Evolutionary conservation across 1,284 basidiomycete genomes (phyloP), one percentile per base, ranked within the genome.

Genomic region (Exsudoporus floridanus): DNA sequence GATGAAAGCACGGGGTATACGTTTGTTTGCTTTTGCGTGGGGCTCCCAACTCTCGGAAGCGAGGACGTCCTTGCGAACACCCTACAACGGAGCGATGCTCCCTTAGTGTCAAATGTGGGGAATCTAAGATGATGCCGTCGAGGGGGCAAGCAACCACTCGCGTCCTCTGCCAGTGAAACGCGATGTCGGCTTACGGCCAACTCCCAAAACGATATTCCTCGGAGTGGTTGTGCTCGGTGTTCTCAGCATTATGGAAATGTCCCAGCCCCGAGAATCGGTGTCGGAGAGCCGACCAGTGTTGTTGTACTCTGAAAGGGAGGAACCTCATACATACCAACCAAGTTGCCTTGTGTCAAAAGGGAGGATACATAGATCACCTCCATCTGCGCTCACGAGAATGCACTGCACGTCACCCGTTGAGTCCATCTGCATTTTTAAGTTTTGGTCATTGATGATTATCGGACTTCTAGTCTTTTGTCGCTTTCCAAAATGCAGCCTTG

Each of bases 401-500:
- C 12, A 18, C 16, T 12, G 12, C 21, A 37, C 9, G 9, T 16
- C 8, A 43, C 19, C 14, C 21, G 18, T 42, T 3, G 37, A 18
- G 18, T 45, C 7, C 14, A 43, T 43, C 12, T 2, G 13, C 13
- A 7, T 21, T n/a, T 34, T 21, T 13, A n/a, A 43, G 25, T 43
- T 45, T 23, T 30, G 12, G 28, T 30, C 28, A 1, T 30, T 30
- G n/a, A 38, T 6, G 13, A n/a, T 6, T 16, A 34, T 44, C 13
- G 3, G 54, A 44, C 21, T 14, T 28, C 6, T 90, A 7, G 8
- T 41, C 46, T 38, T 66, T 93, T 10, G 81, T 92, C 4, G 91
- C 92, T 1, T 83, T 90, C 88, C 89, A 94, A 71, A 93, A 93
- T 3, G 83, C 83, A 4, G 90, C 78, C 60, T 87, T 81, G 70